Conservation (phyloP, 1,284 basidiomycete species). For the Laetiporus sulphureus region DNA sequence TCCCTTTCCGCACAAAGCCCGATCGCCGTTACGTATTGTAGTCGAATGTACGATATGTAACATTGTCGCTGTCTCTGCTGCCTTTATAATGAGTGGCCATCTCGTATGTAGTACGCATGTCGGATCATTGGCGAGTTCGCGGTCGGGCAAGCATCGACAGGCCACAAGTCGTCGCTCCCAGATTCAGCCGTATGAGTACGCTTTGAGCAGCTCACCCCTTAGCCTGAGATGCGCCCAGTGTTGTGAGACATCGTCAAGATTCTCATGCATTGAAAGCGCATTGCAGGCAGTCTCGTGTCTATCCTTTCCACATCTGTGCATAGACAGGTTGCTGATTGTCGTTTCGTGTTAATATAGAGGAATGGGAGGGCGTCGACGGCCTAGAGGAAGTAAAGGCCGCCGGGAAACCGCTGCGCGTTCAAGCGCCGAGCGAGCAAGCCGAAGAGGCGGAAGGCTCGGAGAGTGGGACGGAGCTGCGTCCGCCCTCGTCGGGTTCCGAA, state of each 20-base stretch:
- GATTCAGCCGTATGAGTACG: no score
- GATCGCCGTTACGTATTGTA: constrained; percentile 27
- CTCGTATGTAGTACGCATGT: constrained; percentile 4
- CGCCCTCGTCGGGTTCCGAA: constrained; percentile 36
- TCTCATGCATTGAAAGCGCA: no score
- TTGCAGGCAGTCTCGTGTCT: no score
- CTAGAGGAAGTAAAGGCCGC: constrained; percentile 33
- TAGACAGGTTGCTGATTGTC: constrained; percentile 4
- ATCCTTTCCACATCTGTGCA: no score
- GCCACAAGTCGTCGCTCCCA: no score
- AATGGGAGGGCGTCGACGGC: constrained; percentile 61
- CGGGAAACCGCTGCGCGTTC: constrained; percentile 10
- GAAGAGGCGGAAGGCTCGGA: constrained; percentile 4
- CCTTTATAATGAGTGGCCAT: constrained; percentile 5
- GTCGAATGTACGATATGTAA: constrained; percentile 22
- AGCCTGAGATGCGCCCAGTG: no score
- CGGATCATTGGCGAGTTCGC: constrained; percentile 8
- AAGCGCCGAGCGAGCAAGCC: constrained; percentile 10
- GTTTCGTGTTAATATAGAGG: constrained; percentile 39
- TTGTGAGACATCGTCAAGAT: no score
- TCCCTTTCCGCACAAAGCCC: constrained; percentile 28
- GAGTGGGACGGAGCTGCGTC: constrained; percentile 12
- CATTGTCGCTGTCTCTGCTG: constrained; percentile 4
- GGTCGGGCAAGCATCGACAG: no score
- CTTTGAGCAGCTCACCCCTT: no score